A percentile compares a stretch with the other conserved stretches of the same genome.
These are phyloP conservation scores for Pleurotus sapidus DNA, from an alignment of 768 basidiomycete species.

Conservation along the genomic window DNA sequence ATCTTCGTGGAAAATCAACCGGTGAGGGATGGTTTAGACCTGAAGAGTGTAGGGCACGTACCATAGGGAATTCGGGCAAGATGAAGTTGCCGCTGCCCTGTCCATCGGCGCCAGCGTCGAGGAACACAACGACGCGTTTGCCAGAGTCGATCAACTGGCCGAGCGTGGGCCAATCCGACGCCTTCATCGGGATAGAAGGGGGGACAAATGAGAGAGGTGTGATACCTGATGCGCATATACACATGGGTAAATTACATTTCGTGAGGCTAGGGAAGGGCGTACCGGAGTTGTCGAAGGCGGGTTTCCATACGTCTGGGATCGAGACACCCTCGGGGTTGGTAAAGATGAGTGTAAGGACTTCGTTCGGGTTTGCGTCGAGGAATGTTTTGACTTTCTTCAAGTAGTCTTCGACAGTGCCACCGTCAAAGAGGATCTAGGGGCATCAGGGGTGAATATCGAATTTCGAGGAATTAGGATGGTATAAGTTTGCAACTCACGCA, in stretches of 20 bases:
- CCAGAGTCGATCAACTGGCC: slow-evolving; percentile 59
- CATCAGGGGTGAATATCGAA: neutral
- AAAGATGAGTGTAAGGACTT: slow-evolving; percentile 64
- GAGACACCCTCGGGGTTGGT: slow-evolving; percentile 62
- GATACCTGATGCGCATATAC: too few relatives aligned
- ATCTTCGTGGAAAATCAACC: slow-evolving; percentile 26
- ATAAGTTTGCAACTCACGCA: neutral
- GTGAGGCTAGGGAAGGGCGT: too few relatives aligned
- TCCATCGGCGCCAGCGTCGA: slow-evolving; percentile 47
- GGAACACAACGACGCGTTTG: slow-evolving; percentile 59
- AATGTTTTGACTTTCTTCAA: slow-evolving; percentile 51
- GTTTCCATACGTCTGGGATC: slow-evolving; percentile 45
- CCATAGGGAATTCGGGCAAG: slow-evolving; percentile 57
- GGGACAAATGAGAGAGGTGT: slow-evolving; percentile 50
- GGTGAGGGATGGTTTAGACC: too few relatives aligned
- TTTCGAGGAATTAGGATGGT: neutral
- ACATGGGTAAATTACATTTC: too few relatives aligned
- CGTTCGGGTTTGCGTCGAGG: slow-evolving; percentile 59
- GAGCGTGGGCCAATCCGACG: slow-evolving; percentile 60
- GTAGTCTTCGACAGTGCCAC: slow-evolving; percentile 47
- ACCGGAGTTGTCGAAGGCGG: slow-evolving; percentile 50
- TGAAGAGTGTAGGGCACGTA: slow-evolving; percentile 10
- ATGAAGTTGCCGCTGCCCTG: slow-evolving; percentile 40
- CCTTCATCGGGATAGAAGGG: slow-evolving; percentile 36
- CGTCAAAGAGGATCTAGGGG: slow-evolving; percentile 46